Evolutionary conservation across 2,329 filamentous ascomycete species (phyloP), one percentile per base, ranked within the genome.

Genomic region (Pseudogymnoascus sp.): DNA sequence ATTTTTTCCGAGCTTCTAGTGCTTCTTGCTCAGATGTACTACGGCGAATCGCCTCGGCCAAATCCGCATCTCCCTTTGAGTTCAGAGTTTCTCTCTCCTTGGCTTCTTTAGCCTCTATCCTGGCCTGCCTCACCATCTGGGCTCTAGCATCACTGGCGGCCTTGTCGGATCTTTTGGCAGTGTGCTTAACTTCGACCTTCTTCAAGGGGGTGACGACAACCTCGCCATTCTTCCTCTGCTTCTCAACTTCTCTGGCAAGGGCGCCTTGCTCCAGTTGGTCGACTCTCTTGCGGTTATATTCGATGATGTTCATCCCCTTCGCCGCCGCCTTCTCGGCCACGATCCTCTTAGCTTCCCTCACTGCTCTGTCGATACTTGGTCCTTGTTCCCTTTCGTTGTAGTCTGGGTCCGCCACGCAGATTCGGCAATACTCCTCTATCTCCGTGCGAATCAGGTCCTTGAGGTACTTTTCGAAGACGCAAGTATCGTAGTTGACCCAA

Each of bases 401-500:
- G 56, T 86, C 83, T 0, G 86, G 73, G 66, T 87, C 84, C 53
- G 75, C 78, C 69, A 87, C 84, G 3, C 85, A 82, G 40, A 88
- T 79, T 16, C 84, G 83, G 60, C 82, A 83, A 66, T 87, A 88
- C 68, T 88, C 84, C 71, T 87, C 87, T 59, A 88, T 77, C 66
- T 88, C 84, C 1, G 78, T 75, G 8, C 84, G 75, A 3, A 73
- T 78, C 0, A 87, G 73, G 1, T 73, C 68, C n/a, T 75, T 72
- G 0, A 88, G 75, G 59, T 87, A 84, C 1, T 78, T 75, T 23
- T 87, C 80, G 23, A 87, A 82, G 36, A 80, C 78, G 9, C 86
- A 82, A 60, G 88, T 84, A 12, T 88, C 84, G 66, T 84, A 87
- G 5, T 80, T 75, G 38, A 88, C 84, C 85, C 85, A 88, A 0